Percentiles rank a stretch among this genome's conserved stretches.
Evolutionary conservation across 495 filamentous ascomycete genomes (phyloP).

Genomic region (Tuber aestivum): DNA sequence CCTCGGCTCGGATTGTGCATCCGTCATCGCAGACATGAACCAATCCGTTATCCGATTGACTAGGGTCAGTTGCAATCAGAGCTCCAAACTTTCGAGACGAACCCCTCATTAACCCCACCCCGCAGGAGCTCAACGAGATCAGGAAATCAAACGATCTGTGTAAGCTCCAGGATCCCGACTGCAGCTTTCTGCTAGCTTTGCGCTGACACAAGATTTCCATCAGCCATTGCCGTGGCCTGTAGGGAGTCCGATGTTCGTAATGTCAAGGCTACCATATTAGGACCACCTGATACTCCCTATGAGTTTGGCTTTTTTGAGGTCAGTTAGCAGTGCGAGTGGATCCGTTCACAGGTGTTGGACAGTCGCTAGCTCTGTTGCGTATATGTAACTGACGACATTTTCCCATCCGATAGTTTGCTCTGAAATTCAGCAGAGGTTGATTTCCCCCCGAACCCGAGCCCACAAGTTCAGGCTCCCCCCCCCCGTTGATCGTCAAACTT

Average conservation of each 20-base stretch:
- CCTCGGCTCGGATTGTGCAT: not conserved
- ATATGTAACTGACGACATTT: conserved; percentile 4
- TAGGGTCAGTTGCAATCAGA: conserved; percentile 52
- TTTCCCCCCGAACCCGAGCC: not conserved
- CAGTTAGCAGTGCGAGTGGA: conserved; percentile 18
- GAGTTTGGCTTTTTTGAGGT: conserved; percentile 97
- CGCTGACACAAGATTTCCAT: conserved; percentile 15
- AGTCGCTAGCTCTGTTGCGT: conserved; percentile 2
- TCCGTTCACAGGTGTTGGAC: not conserved
- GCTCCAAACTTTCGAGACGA: conserved; percentile 44
- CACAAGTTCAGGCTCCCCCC: conserved; percentile 13
- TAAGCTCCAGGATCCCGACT: conserved; percentile 46
- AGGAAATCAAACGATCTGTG: conserved; percentile 76
- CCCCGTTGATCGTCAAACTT: conserved; percentile 4
- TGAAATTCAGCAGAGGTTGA: conserved; percentile 62
- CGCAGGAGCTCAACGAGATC: conserved; percentile 74
- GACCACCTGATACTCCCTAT: conserved; percentile 91
- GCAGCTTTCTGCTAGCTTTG: conserved; percentile 10
- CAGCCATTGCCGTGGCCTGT: conserved; percentile 79
- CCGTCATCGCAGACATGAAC: conserved; percentile 48
- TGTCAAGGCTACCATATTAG: conserved; percentile 81
- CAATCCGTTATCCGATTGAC: conserved; percentile 81
- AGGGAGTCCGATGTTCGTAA: conserved; percentile 81
- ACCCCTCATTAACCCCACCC: conserved; percentile 36
- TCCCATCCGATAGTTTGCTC: conserved; percentile 50